phyloP scores from a whole-genome alignment of 2,329 filamentous ascomycete genomes.

The Fusarium zealandicum region DNA sequence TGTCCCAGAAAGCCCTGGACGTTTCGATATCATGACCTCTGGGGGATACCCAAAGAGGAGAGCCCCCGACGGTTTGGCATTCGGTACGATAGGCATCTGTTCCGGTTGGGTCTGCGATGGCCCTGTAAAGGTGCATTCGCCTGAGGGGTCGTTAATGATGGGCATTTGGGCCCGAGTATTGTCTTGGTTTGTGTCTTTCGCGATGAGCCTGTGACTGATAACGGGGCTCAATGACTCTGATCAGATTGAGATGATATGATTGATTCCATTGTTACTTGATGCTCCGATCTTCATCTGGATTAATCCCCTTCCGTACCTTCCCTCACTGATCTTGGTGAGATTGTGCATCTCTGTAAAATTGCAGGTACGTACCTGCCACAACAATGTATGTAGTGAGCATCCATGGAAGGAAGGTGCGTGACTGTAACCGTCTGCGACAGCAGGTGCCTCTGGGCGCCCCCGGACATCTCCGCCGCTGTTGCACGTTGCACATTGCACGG shows the following conservation, averaged over 20 bases:
- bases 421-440: constrained; percentile 3
- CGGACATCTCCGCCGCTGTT: constrained; percentile 8
- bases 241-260: constrained; percentile 2
- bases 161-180: not conserved
- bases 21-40: constrained; percentile 18
- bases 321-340: not conserved
- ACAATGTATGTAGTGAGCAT: not conserved
- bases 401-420: constrained; percentile 5
- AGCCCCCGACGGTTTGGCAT: constrained; percentile 11
- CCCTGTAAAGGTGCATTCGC: not conserved
- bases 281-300: not conserved
- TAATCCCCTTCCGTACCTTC: not conserved
- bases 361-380: not conserved
- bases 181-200: constrained; percentile 1
- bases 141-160: constrained; percentile 5
- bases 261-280: constrained; percentile 2
- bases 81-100: constrained; percentile 23
- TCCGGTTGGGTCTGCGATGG: constrained; percentile 19
- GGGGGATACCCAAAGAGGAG: constrained; percentile 6
- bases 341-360: not conserved
- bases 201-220: not conserved
- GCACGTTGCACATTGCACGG: too few relatives aligned
- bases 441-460: not conserved
- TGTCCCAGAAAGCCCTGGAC: constrained; percentile 3
- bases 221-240: constrained; percentile 1